Evolutionary conservation across 495 filamentous ascomycete genomes (phyloP).

Genomic region (Neurospora intermedia): DNA sequence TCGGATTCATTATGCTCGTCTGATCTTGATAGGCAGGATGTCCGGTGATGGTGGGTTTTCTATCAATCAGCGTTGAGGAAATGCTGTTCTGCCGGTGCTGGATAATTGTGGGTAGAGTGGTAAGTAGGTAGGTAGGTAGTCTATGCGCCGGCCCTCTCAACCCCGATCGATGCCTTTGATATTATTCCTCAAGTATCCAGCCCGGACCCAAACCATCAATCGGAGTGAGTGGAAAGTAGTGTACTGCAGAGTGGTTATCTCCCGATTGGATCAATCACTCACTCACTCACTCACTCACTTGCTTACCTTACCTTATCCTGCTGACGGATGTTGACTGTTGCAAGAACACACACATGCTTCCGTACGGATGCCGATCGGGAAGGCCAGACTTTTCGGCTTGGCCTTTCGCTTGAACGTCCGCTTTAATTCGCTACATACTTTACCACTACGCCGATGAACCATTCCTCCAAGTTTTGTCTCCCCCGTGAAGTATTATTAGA

Average conservation of each 20-base stretch:
- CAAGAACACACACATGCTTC: background rate
- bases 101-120: background rate
- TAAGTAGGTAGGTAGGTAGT: too few species aligned
- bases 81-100: background rate
- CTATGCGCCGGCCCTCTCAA: background rate
- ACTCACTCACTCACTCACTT: background rate
- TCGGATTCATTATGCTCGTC: background rate
- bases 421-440: background rate
- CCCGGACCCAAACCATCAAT: background rate
- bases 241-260: background rate
- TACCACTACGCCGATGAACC: background rate
- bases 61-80: background rate
- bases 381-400: background rate
- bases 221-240: background rate
- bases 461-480: background rate
- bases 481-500: background rate
- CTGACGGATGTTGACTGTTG: background rate
- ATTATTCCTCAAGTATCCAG: background rate
- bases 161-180: background rate
- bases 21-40: background rate
- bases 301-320: background rate
- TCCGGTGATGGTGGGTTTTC: background rate
- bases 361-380: background rate
- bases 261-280: background rate
- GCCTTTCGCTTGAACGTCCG: background rate